Base-by-base conservation (phyloP, 331 rosid species). In the Cydonia oblonga region DNA sequence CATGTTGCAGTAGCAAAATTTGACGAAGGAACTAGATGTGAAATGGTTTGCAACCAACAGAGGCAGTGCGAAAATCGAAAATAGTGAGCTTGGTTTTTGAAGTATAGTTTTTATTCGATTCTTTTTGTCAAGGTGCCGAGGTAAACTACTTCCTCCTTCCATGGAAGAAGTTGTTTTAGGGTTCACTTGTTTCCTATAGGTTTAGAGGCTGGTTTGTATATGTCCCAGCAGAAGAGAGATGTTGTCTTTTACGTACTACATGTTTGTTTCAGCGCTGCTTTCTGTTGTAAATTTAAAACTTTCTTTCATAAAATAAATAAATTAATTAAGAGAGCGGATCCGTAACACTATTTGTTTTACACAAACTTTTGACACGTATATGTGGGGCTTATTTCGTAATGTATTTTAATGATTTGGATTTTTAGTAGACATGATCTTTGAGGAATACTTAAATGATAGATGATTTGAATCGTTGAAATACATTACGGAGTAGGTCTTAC, bases 111-210 rank as follows among this genome's bases (percentile, higher is more conserved):
- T 52, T 22, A 30, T 19, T 1, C 5, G 32, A 2, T 78, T 77
- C 53, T 13, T 70, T 68, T n/a, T 65, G 70, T 56, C 58, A 68
- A 76, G 87, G 73, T 61, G 82, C 57, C 68, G 53, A 74, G 75
- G 28, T 38, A 22, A 38, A 26, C 28, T 26, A 3, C 59, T 72
- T 66, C 60, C 69, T 73, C 57, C 15, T 70, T 77, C 51, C 64
- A 57, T 62, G 49, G 12, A 30, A 40, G 60, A 42, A 68, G 66
- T 61, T 42, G 38, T 57, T 46, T 64, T 42, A 13, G 24, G 13
- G 54, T 78, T 9, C 29, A 40, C 68, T 3, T 33, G 38, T 33
- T 33, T 33, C 38, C 38, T 33, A 33, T 25, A 71, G 57, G 69
- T 23, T 78, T 29, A 26, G 44, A 35, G 68, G 4, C 53, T 49